phyloP scores from a whole-genome alignment of 768 basidiomycete genomes.

The Fomitopsis serialis region DNA sequence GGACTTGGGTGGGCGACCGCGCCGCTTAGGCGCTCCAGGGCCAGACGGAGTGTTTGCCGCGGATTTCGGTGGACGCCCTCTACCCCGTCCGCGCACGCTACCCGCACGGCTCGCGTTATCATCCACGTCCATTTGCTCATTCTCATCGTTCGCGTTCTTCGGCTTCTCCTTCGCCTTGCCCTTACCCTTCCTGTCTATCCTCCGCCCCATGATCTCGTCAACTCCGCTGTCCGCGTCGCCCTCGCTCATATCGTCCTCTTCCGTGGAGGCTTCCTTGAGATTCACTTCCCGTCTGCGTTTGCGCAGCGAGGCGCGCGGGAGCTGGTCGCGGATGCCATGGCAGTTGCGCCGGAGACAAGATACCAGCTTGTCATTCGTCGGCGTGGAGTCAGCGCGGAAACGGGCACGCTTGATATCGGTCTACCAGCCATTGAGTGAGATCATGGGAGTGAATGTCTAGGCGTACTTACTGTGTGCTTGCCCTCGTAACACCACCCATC shows the following conservation, averaged over 20 bases:
- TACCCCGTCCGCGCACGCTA: constrained; percentile 7
- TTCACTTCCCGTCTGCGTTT: constrained; percentile 24
- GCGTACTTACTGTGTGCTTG: constrained; percentile 58
- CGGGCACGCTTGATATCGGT: constrained; percentile 71
- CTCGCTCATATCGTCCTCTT: constrained; percentile 17
- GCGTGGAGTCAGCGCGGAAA: constrained; percentile 72
- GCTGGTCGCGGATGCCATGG: constrained; percentile 30
- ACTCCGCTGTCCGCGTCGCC: constrained; percentile 26
- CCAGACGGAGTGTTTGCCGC: not conserved
- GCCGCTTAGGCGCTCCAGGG: constrained; percentile 2
- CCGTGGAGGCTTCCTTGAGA: constrained; percentile 19
- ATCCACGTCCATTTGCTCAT: constrained; percentile 23
- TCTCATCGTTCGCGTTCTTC: constrained; percentile 10
- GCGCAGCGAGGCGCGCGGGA: constrained; percentile 17
- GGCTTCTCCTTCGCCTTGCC: constrained; percentile 15
- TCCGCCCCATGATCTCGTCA: constrained; percentile 24
- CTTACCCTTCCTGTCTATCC: constrained; percentile 10
- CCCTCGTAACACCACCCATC: constrained; percentile 89
- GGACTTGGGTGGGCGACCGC: constrained; percentile 15
- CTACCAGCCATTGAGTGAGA: constrained; percentile 27
- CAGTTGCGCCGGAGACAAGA: constrained; percentile 58
- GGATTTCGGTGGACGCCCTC: not conserved
- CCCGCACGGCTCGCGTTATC: constrained; percentile 16
- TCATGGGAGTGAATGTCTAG: not conserved
- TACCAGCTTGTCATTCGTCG: constrained; percentile 58